These are phyloP conservation scores for Ramaria sp. DNA, from an alignment of 768 basidiomycete genomes.

Conservation along the genomic window DNA sequence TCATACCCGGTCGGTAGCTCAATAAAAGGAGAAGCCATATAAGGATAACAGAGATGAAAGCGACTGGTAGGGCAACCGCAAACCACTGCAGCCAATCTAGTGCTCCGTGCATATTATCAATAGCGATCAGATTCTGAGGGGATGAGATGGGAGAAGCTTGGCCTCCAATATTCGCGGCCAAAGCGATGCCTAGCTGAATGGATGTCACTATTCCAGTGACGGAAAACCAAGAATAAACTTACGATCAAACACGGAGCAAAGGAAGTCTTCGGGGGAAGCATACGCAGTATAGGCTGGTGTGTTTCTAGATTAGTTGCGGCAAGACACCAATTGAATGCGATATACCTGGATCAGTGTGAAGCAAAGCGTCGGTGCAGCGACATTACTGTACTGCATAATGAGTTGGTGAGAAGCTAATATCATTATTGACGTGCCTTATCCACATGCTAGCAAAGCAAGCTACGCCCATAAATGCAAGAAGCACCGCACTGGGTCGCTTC, in stretches of 20 bases:
- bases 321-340: not conserved
- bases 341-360: constrained; percentile 88
- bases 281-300: constrained; percentile 80
- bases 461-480: constrained; percentile 91
- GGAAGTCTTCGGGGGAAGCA: constrained; percentile 72
- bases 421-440: constrained; percentile 60
- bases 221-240: constrained; percentile 22
- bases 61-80: constrained; percentile 85
- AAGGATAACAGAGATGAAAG: constrained; percentile 69
- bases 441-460: constrained; percentile 99
- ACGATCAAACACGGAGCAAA: constrained; percentile 92
- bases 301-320: not conserved
- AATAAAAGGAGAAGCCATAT: constrained; percentile 87
- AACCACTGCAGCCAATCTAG: constrained; percentile 93
- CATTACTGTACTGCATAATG: constrained; percentile 48
- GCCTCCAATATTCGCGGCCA: constrained; percentile 97
- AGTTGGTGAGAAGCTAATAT: not conserved
- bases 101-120: constrained; percentile 74
- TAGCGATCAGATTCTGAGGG: constrained; percentile 92
- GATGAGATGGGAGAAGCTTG: constrained; percentile 97
- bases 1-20: constrained; percentile 64
- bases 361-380: constrained; percentile 94
- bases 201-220: constrained; percentile 7
- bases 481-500: constrained; percentile 71
- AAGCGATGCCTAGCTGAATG: constrained; percentile 79